Percentiles rank a stretch among this genome's conserved stretches.
Evolutionary conservation across 75 land plant species (phyloP).

Genomic region (Sequoia sempervirens): DNA sequence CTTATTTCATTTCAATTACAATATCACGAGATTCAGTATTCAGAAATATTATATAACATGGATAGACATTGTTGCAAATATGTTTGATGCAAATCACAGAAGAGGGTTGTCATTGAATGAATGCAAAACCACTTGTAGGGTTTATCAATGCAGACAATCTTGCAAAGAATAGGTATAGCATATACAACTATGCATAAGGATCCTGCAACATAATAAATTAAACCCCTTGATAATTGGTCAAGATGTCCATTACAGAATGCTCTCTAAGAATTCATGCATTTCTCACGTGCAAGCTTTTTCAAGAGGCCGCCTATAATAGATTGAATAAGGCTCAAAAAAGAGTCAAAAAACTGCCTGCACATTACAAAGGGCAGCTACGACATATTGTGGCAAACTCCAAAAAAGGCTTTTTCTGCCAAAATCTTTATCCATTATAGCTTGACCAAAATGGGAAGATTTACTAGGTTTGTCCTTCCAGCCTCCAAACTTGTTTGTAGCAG

Average conservation of each 20-base stretch:
- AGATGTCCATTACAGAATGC: background rate
- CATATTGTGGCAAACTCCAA: background rate
- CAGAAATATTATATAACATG: background rate
- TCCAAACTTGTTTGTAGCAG: background rate
- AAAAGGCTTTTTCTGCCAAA: background rate
- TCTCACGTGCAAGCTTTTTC: too few species aligned
- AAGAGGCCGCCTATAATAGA: too few species aligned
- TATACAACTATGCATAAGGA: background rate
- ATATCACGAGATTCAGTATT: background rate
- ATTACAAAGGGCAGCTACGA: background rate
- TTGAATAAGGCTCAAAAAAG: background rate
- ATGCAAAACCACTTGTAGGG: background rate
- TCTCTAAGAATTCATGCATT: too few species aligned
- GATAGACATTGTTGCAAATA: background rate
- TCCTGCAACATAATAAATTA: background rate
- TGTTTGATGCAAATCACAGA: background rate
- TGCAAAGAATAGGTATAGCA: background rate
- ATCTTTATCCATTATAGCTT: background rate
- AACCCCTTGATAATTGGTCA: background rate
- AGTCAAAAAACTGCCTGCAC: background rate
- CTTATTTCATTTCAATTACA: background rate
- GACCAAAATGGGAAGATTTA: background rate
- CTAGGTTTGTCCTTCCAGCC: background rate
- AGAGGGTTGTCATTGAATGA: background rate
- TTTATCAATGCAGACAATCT: background rate